These are phyloP conservation scores for Fistulifera solaris DNA, from an alignment of 108 stramenopile species.

Conservation along the genomic window DNA sequence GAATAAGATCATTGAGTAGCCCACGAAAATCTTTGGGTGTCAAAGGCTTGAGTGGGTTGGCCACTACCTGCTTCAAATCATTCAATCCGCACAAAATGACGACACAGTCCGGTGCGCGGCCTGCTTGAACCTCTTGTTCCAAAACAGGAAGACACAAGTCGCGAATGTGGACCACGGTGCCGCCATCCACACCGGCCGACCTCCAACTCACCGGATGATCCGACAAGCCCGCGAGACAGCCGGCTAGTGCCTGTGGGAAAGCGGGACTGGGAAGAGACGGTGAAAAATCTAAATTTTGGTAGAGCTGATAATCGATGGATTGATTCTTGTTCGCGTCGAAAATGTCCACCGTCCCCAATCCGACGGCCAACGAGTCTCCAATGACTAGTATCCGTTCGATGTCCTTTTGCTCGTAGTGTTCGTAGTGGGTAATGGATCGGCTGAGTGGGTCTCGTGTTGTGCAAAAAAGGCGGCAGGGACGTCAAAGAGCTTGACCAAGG, in stretches of 20 bases:
- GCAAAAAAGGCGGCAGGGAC: neutral
- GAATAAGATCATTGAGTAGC: constrained; percentile 28
- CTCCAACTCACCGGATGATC: constrained; percentile 37
- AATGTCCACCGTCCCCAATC: constrained; percentile 39
- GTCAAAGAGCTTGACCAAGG: constrained; percentile 29
- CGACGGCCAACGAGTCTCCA: constrained; percentile 58
- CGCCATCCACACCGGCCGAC: constrained; percentile 69
- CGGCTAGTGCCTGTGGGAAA: constrained; percentile 48
- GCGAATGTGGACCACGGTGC: constrained; percentile 36
- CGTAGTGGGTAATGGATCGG: neutral
- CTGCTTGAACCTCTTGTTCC: constrained; percentile 29
- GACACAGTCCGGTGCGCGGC: constrained; percentile 39
- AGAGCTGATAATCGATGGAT: constrained; percentile 25
- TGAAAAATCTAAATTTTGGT: constrained; percentile 24
- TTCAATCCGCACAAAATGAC: constrained; percentile 58
- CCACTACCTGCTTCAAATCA: constrained; percentile 45
- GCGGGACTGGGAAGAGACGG: constrained; percentile 30
- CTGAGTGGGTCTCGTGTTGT: neutral
- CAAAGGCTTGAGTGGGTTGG: constrained; percentile 19
- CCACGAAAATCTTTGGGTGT: constrained; percentile 28
- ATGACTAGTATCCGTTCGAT: constrained; percentile 40
- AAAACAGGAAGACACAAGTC: constrained; percentile 40
- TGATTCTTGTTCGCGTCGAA: constrained; percentile 29
- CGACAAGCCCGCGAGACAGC: constrained; percentile 33
- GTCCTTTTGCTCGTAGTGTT: neutral